A percentile compares a stretch with the other conserved stretches of the same genome.
These are phyloP conservation scores for Quercus alba DNA, from an alignment of 306 rosid species.

Conservation along the genomic window DNA sequence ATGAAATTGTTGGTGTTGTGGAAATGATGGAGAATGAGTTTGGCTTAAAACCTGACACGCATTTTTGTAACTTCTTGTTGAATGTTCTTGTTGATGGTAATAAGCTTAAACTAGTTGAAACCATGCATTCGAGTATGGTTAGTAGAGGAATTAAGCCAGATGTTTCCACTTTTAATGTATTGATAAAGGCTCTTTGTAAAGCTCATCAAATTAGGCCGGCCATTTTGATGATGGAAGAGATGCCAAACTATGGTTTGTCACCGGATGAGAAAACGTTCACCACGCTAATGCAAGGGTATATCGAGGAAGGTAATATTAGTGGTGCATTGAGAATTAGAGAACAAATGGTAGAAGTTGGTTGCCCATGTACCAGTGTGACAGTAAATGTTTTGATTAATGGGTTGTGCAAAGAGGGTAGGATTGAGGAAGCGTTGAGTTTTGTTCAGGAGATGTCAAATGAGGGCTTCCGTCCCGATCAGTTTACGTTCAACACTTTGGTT, in stretches of 20 bases:
- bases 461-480: slow-evolving; percentile 68
- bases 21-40: slow-evolving; percentile 54
- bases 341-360: slow-evolving; percentile 63
- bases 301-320: slow-evolving; percentile 61
- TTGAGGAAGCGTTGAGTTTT: slow-evolving; percentile 69
- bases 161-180: slow-evolving; percentile 63
- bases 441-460: slow-evolving; percentile 47
- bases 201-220: slow-evolving; percentile 89
- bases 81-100: slow-evolving; percentile 64
- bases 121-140: slow-evolving; percentile 52
- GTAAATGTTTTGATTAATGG: slow-evolving; percentile 77
- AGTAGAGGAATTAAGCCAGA: slow-evolving; percentile 48
- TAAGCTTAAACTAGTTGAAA: slow-evolving; percentile 70
- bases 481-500: slow-evolving; percentile 73
- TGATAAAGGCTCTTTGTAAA: slow-evolving; percentile 81
- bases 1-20: slow-evolving; percentile 37
- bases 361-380: slow-evolving; percentile 42
- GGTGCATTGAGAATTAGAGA: slow-evolving; percentile 75
- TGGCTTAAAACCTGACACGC: slow-evolving; percentile 51
- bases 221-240: slow-evolving; percentile 78
- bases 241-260: slow-evolving; percentile 49
- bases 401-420: slow-evolving; percentile 62
- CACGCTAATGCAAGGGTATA: slow-evolving; percentile 74
- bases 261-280: slow-evolving; percentile 81
- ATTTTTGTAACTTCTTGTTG: slow-evolving; percentile 55